Base-by-base conservation (phyloP, 768 basidiomycete genomes). In the Pisolithus sp. region DNA sequence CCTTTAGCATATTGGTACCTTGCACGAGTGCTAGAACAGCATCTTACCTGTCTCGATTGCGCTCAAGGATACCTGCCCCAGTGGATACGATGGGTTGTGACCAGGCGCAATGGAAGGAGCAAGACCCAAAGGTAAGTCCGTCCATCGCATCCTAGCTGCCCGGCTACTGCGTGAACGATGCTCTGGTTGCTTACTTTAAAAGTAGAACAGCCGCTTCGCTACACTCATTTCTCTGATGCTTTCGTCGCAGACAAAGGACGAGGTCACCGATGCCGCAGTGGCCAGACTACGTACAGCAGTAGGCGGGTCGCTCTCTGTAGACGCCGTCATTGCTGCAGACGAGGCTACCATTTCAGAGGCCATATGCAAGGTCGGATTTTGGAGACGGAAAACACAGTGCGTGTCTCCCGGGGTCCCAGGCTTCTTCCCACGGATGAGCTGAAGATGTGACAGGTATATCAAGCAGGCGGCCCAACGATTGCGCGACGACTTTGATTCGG, bases 81-180 rank as follows among this genome's bases (percentile, higher is more conserved):
- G 95, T 96, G 1, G 95, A 98, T 62, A 89, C 85, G 0, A 90
- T 93, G 89, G 91, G 92, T 1, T 91, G 91, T 59, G 82, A 88
- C 46, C 77, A 76, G 51, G 85, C 86, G 0, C 83, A 89, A 53
- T 60, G 61, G 46, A 75, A 77, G 40, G 86, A 88, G 59, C 67
- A 60, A 7, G 81, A 86, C 46, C 85, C 85, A 8, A 83, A 80
- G 75, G 89, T 86, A 46, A 24, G 65, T 51, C 31, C 43, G 20
- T 40, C 24, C 40, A 36, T 65, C 57, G 34, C 46, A 12, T 15
- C 34, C 13, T 4, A 4, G 34, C 13, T 34, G 34, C 4, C 12
- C 34, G 15, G 34, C 34, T 13, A 15, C 12, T 5, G 13, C 34
- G 31, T 34, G 12, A 13, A n/a, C 26, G 21, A 36, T 12, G 44